A percentile compares a stretch with the other conserved stretches of the same genome.
Evolutionary conservation across 176 grass and related monocot genomes (phyloP).

Genomic region (Triticum dicoccoides): DNA sequence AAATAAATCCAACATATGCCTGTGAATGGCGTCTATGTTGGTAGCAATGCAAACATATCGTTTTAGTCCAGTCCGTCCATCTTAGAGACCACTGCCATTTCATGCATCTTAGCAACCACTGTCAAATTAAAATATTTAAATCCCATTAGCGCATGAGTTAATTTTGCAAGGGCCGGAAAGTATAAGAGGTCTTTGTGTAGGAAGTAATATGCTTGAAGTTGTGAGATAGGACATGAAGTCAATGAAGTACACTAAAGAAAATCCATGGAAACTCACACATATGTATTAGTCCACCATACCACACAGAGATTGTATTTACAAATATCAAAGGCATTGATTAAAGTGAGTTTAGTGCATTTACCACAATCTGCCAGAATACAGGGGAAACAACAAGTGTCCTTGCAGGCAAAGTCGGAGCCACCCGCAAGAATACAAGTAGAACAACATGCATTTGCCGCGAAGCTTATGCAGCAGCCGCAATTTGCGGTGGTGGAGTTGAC

Average conservation of each 20-base stretch:
- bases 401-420: background rate
- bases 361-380: background rate
- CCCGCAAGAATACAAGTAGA: background rate
- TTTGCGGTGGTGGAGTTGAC: background rate
- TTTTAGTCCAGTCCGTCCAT: background rate
- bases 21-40: background rate
- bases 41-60: background rate
- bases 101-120: background rate
- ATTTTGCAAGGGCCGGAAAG: background rate
- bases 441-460: background rate
- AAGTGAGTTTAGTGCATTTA: background rate
- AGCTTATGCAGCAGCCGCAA: background rate
- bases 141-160: background rate
- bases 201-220: background rate
- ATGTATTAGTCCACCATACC: background rate
- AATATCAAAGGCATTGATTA: background rate
- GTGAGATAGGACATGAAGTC: background rate
- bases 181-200: background rate
- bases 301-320: background rate
- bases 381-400: conserved; percentile 17
- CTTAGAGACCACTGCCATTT: background rate
- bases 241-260: background rate
- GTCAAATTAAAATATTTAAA: background rate
- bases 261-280: background rate
- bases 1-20: background rate